Conservation (phyloP, 2,329 filamentous ascomycete species). For the Paraconiothyrium sp. region DNA sequence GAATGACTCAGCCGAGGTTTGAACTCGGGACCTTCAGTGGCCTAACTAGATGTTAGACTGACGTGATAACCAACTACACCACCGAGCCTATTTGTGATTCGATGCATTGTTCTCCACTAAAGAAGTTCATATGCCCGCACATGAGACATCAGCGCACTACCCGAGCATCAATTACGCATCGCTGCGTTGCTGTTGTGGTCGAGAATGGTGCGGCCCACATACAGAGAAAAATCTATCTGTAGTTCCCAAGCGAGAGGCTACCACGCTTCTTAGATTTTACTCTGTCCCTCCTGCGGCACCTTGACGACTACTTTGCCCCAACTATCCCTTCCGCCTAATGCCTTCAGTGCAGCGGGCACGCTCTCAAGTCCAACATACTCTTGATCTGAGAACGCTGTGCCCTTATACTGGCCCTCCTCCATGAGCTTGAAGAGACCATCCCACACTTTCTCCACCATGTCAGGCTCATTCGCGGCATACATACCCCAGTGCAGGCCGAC, state of each 20-base stretch:
- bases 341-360: conserved; percentile 78
- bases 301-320: conserved; percentile 98
- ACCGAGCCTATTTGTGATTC: conserved; percentile 33
- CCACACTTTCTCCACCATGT: conserved; percentile 79
- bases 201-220: background rate
- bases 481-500: conserved; percentile 93
- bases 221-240: background rate
- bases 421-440: conserved; percentile 82
- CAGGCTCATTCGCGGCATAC: conserved; percentile 77
- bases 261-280: conserved; percentile 38
- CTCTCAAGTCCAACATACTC: conserved; percentile 84
- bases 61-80: conserved; percentile 60
- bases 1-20: conserved; percentile 14
- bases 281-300: conserved; percentile 68
- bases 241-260: background rate
- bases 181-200: background rate
- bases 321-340: conserved; percentile 80
- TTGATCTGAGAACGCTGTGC: conserved; percentile 83
- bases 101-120: background rate
- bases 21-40: conserved; percentile 15
- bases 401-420: conserved; percentile 77
- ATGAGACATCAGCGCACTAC: background rate
- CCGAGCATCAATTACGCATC: background rate
- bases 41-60: conserved; percentile 51
- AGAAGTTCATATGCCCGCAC: background rate